Base-by-base conservation (phyloP, 495 filamentous ascomycete species). In the Platismatia glauca region DNA sequence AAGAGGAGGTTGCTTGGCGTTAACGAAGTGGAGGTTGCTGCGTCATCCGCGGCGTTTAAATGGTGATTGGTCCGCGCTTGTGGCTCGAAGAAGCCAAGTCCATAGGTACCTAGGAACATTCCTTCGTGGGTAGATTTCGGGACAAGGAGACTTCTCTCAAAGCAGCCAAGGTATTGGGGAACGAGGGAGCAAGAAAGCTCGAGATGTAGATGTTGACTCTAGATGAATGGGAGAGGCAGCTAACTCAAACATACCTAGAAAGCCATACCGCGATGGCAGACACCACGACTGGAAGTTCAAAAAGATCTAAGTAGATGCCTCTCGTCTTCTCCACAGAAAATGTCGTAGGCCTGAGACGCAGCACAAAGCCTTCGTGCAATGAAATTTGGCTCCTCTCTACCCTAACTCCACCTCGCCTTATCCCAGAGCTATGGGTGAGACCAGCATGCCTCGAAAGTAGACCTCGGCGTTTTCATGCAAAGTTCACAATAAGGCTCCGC, bases 1-100 rank as follows among this genome's bases (percentile, higher is more conserved):
- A 29, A 37, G 27, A 60, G n/a, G 53, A 44, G 55, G 50, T 33
- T 52, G 37, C 59, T 41, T 59, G 41, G 38, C 41, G 31, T 48
- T 12, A 18, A 52, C 13, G 27, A 29, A 27, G 13, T 27, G 8
- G n/a, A 31, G 3, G 27, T 15, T 31, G 24, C 27, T 52, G 24
- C 48, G 48, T 52, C 48, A 52, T 52, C 48, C 15, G 48, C 48
- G 16, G 48, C 48, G 48, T 27, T 52, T 48, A 35, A 35, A 44
- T 7, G 41, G 41, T n/a, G 20, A 48, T 48, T 48, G 44, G 44
- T 4, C 44, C 22, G 44, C 44, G 44, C 44, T 44, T 48, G 27
- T 27, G 20, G 43, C 43, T 22, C 20, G 43, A n/a, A 24, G 43
- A 22, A 46, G n/a, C n/a, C n/a, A n/a, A n/a, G n/a, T n/a, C n/a